Percentiles rank a stretch among this genome's conserved stretches.
These are phyloP conservation scores for Wickerhamiella cacticola DNA, from an alignment of 805 yeast species.

Conservation along the genomic window DNA sequence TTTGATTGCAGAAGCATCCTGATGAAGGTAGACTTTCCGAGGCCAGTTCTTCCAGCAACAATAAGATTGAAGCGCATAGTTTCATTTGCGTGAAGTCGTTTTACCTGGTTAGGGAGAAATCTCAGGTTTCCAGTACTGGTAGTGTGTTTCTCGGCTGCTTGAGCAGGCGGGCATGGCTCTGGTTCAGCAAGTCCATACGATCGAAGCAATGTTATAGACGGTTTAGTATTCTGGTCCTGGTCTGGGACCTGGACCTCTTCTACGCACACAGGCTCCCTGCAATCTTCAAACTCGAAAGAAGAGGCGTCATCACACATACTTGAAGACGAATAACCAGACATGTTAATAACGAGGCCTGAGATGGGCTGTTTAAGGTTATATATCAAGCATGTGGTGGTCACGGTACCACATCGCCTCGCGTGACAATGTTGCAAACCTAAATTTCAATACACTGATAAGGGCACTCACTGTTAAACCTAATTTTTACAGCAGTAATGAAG, in stretches of 20 bases:
- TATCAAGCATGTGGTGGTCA: background rate
- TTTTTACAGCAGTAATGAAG: too few relatives aligned
- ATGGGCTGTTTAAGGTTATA: background rate
- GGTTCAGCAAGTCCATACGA: too few relatives aligned
- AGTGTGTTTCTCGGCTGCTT: background rate
- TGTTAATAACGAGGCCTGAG: too few relatives aligned
- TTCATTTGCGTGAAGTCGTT: constrained; percentile 42
- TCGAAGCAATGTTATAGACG: too few relatives aligned
- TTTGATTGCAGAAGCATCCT: constrained; percentile 52
- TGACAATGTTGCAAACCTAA: background rate
- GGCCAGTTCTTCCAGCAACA: constrained; percentile 77
- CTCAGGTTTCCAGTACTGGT: background rate
- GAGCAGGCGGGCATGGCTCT: too few relatives aligned
- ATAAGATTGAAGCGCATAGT: constrained; percentile 52
- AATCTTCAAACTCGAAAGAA: background rate
- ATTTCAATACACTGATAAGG: too few relatives aligned
- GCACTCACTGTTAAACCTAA: too few relatives aligned
- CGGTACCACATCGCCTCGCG: background rate
- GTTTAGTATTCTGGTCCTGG: too few relatives aligned
- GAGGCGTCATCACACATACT: background rate
- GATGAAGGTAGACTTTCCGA: constrained; percentile 85
- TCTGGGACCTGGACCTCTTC: too few relatives aligned
- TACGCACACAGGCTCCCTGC: background rate
- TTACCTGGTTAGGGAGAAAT: constrained; percentile 23
- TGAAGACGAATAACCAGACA: background rate